These are phyloP conservation scores for Penicillium lividum DNA, from an alignment of 495 filamentous ascomycete species.

Conservation along the genomic window DNA sequence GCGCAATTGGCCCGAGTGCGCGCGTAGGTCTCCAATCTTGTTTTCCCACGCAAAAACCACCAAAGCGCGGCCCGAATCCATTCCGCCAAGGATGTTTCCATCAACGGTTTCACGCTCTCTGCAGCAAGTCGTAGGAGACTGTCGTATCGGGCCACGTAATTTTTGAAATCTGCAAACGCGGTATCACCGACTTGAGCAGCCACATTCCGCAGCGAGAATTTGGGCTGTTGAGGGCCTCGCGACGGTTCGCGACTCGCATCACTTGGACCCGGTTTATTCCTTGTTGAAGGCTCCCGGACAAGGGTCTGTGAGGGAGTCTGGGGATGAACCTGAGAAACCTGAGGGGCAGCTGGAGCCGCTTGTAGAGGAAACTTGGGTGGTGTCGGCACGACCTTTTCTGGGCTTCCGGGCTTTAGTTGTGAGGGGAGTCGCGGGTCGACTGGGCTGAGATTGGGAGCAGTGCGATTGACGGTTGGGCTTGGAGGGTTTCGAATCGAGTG, in stretches of 20 bases:
- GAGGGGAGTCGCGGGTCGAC: slow-evolving; percentile 28
- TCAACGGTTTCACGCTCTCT: slow-evolving; percentile 65
- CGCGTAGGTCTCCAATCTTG: slow-evolving; percentile 68
- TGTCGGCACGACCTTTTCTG: slow-evolving; percentile 17
- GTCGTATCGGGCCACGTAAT: slow-evolving; percentile 64
- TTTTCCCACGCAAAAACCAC: slow-evolving; percentile 85
- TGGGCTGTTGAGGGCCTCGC: slow-evolving; percentile 37
- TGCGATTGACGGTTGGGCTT: slow-evolving; percentile 19
- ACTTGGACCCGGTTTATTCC: slow-evolving; percentile 17
- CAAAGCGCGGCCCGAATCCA: slow-evolving; percentile 72
- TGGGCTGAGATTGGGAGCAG: slow-evolving; percentile 22
- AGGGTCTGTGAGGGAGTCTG: slow-evolving; percentile 10
- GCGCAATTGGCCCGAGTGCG: slow-evolving; percentile 53
- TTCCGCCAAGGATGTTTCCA: slow-evolving; percentile 58
- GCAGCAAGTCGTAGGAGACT: slow-evolving; percentile 70
- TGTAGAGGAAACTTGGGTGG: slow-evolving; percentile 8
- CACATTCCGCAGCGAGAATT: slow-evolving; percentile 40
- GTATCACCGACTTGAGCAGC: slow-evolving; percentile 56
- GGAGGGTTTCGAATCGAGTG: slow-evolving; percentile 28
- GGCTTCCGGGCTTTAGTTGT: slow-evolving; percentile 24
- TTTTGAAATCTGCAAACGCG: slow-evolving; percentile 66
- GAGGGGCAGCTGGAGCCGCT: background rate
- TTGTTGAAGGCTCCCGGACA: slow-evolving; percentile 4
- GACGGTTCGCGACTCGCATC: slow-evolving; percentile 24
- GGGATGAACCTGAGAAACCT: slow-evolving; percentile 1